phyloP scores from a whole-genome alignment of 2,329 filamentous ascomycete species.

The Lithohypha guttulata region DNA sequence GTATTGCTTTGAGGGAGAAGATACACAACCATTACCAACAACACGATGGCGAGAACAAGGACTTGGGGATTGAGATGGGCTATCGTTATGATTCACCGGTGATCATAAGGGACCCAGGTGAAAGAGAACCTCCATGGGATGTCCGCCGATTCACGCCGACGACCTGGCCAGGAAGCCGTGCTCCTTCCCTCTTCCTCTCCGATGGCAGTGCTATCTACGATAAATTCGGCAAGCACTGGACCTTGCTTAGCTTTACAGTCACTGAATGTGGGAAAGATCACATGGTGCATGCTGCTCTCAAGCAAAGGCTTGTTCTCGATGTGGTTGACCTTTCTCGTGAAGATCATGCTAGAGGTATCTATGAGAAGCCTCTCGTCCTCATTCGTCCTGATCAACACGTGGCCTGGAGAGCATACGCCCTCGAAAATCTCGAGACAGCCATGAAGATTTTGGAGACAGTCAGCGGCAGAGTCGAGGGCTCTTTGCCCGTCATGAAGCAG shows the following conservation, averaged over 20 bases:
- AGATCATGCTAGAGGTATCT: constrained; percentile 9
- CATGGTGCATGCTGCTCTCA: background rate
- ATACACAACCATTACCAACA: too few species aligned
- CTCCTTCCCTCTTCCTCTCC: constrained; percentile 11
- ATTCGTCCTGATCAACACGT: constrained; percentile 14
- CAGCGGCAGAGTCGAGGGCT: too few species aligned
- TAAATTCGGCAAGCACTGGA: constrained; percentile 10
- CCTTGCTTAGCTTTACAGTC: background rate
- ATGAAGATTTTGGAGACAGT: too few species aligned
- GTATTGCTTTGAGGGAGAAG: too few species aligned
- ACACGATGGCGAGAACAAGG: constrained; percentile 15
- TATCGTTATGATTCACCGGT: constrained; percentile 16
- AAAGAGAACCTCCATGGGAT: constrained; percentile 6
- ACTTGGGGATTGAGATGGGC: constrained; percentile 21
- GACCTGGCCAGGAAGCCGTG: constrained; percentile 10
- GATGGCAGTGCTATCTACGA: constrained; percentile 13
- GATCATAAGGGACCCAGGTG: constrained; percentile 10
- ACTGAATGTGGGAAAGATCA: background rate
- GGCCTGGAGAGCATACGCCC: constrained; percentile 12
- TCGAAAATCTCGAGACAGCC: too few species aligned
- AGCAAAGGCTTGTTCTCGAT: constrained; percentile 6
- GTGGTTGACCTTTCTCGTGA: constrained; percentile 6
- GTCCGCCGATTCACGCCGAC: constrained; percentile 10
- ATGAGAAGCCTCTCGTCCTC: constrained; percentile 11
- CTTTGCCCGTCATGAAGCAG: too few species aligned